Evolutionary conservation across 1,284 basidiomycete species (phyloP).

Genomic region (Apiotrichum sp.): DNA sequence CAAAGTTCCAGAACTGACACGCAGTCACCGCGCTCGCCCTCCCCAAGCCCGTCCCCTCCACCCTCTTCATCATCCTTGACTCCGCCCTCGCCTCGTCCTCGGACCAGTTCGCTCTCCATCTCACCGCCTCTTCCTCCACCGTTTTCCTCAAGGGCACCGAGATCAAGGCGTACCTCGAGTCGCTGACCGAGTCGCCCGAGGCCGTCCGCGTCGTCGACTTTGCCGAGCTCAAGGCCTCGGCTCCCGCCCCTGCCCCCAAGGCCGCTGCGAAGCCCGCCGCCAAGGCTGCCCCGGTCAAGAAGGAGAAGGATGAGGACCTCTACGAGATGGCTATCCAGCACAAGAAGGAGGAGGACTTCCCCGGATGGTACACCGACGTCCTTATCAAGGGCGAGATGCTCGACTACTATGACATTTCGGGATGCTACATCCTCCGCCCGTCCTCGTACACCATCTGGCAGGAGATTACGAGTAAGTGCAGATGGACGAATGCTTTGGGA

Average conservation of each 20-base stretch:
- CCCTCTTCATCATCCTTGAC: constrained; percentile 70
- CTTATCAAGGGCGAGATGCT: constrained; percentile 97
- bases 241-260: constrained; percentile 18
- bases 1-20: too few species aligned
- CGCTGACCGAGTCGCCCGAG: constrained; percentile 46
- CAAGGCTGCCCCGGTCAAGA: constrained; percentile 19
- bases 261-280: constrained; percentile 17
- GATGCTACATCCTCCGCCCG: constrained; percentile 97
- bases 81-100: constrained; percentile 59
- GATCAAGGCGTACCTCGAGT: constrained; percentile 64
- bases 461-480: constrained; percentile 61
- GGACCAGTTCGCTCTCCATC: constrained; percentile 65
- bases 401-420: constrained; percentile 97
- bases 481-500: constrained; percentile 49
- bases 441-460: constrained; percentile 99
- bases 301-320: constrained; percentile 72
- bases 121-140: constrained; percentile 63
- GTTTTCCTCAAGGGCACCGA: constrained; percentile 71
- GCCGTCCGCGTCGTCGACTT: constrained; percentile 60
- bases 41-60: constrained; percentile 64
- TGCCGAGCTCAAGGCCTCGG: constrained; percentile 53
- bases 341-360: constrained; percentile 91
- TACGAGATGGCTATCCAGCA: constrained; percentile 87
- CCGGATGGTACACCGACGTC: constrained; percentile 93
- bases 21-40: constrained; percentile 74